These are phyloP conservation scores for Oryza longistaminata DNA, from an alignment of 176 grass and related monocot species.

Conservation along the genomic window DNA sequence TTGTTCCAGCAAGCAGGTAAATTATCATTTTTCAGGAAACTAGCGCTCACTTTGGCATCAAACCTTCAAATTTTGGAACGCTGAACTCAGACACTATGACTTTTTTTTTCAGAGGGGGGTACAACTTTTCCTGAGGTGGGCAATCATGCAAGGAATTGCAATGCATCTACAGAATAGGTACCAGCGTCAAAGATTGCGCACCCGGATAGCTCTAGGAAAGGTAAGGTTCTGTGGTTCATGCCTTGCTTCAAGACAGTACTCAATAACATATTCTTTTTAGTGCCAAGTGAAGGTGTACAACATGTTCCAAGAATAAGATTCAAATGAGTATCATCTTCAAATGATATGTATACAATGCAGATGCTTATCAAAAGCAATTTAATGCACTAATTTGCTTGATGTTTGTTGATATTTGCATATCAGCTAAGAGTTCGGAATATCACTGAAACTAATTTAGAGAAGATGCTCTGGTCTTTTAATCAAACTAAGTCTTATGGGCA, in stretches of 20 bases:
- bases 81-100: constrained; percentile 11
- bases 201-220: constrained; percentile 97
- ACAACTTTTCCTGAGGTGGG: constrained; percentile 91
- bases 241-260: constrained; percentile 12
- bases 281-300: not conserved
- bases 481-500: not conserved
- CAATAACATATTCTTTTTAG: not conserved
- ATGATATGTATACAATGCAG: not conserved
- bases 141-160: constrained; percentile 96
- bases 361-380: constrained; percentile 15
- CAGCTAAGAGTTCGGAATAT: not conserved
- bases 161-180: constrained; percentile 99
- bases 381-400: not conserved
- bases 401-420: constrained; percentile 1
- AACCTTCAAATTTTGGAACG: not conserved
- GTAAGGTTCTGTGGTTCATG: constrained; percentile 36
- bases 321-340: not conserved
- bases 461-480: not conserved
- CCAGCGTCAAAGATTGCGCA: constrained; percentile 96
- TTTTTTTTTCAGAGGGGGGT: constrained; percentile 68
- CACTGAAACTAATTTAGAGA: not conserved
- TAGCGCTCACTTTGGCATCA: not conserved
- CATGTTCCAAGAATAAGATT: not conserved
- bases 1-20: constrained; percentile 90
- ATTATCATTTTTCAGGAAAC: not conserved